Conservation (phyloP, 176 grass and related monocot species). For the Avena sativa region DNA sequence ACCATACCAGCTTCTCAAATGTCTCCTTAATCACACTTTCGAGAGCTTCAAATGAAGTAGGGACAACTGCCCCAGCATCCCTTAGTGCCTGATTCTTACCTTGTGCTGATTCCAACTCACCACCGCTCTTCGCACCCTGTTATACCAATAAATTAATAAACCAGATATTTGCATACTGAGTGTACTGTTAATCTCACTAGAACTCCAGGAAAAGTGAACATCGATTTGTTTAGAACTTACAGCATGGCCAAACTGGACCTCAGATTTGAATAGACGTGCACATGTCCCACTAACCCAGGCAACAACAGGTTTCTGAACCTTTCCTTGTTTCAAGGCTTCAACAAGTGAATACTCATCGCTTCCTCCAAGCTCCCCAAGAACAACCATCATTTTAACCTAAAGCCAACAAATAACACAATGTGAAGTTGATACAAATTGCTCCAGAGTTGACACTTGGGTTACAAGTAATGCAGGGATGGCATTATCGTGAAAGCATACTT, state of each 20-base stretch:
- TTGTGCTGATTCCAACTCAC: constrained; percentile 98
- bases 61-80: constrained; percentile 94
- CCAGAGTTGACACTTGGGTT: constrained; percentile 5
- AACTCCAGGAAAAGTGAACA: background rate
- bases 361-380: constrained; percentile 97
- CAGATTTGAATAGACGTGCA: constrained; percentile 90
- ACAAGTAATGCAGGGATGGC: constrained; percentile 19
- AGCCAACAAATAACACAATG: constrained; percentile 36
- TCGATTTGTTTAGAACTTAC: constrained; percentile 58
- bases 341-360: constrained; percentile 95
- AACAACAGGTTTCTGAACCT: constrained; percentile 96
- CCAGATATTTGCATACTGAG: background rate
- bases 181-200: constrained; percentile 38
- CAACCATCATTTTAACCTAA: constrained; percentile 99
- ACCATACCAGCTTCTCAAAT: constrained; percentile 82
- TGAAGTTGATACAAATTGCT: constrained; percentile 36
- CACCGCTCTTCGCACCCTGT: constrained; percentile 96
- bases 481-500: constrained; percentile 24
- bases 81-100: constrained; percentile 91
- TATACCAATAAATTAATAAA: constrained; percentile 48
- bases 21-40: constrained; percentile 85
- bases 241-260: constrained; percentile 99
- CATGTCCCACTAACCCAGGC: constrained; percentile 99
- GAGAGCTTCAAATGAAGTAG: constrained; percentile 95
- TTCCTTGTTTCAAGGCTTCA: constrained; percentile 94